These are phyloP conservation scores for Aspergillus puulaauensis DNA, from an alignment of 2,329 filamentous ascomycete genomes.

Conservation along the genomic window DNA sequence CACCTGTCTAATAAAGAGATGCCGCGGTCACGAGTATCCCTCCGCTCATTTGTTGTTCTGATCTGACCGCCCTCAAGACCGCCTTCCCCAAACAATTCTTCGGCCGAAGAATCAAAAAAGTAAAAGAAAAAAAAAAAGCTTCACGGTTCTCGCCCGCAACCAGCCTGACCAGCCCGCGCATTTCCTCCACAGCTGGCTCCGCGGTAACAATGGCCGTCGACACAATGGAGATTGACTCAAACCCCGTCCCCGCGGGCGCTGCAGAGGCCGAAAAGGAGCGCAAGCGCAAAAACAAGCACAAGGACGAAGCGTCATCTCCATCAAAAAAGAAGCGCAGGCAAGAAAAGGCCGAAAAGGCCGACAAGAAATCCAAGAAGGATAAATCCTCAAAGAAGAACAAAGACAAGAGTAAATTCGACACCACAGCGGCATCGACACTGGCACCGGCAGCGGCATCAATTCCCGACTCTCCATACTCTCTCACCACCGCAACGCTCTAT, in stretches of 20 bases:
- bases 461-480: constrained; percentile 68
- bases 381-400: constrained; percentile 10
- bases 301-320: constrained; percentile 40
- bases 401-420: constrained; percentile 30
- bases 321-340: constrained; percentile 44
- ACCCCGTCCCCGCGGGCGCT: constrained; percentile 19
- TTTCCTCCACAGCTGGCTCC: constrained; percentile 9
- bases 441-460: constrained; percentile 26
- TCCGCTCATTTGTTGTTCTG: background rate
- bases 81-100: constrained; percentile 9
- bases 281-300: constrained; percentile 47
- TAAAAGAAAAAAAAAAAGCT: constrained; percentile 30
- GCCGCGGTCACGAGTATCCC: background rate
- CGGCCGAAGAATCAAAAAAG: constrained; percentile 16
- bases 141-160: constrained; percentile 10
- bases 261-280: constrained; percentile 35
- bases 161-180: constrained; percentile 1
- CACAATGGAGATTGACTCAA: constrained; percentile 41
- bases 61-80: constrained; percentile 16
- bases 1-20: background rate
- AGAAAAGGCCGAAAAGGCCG: constrained; percentile 21
- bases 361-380: constrained; percentile 20
- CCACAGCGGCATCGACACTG: constrained; percentile 22
- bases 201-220: constrained; percentile 36
- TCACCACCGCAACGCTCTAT: constrained; percentile 75